Evolutionary conservation across 2,329 filamentous ascomycete species (phyloP).

Genomic region (Cordyceps tenuipes): DNA sequence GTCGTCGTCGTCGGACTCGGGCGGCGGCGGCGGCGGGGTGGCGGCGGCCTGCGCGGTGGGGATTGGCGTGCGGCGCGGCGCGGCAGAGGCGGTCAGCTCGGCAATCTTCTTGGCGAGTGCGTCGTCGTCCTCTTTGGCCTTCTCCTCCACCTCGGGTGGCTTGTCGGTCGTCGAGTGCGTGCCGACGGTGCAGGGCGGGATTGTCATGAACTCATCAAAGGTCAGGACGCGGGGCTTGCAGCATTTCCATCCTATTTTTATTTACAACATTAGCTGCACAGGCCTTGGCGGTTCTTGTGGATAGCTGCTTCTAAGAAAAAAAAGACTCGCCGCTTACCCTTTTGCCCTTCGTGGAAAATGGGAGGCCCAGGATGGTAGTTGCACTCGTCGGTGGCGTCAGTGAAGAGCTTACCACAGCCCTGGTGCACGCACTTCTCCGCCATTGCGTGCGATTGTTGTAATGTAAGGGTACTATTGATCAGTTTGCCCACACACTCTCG

Average conservation of each 20-base stretch:
- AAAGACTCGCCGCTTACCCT: constrained; percentile 52
- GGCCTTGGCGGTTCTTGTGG: background rate
- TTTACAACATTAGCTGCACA: background rate
- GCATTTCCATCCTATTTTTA: constrained; percentile 80
- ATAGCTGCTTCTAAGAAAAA: background rate
- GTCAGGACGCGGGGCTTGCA: constrained; percentile 95
- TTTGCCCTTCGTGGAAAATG: constrained; percentile 95
- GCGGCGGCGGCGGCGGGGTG: constrained; percentile 50
- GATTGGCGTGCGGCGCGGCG: constrained; percentile 31
- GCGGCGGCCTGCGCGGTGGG: constrained; percentile 36
- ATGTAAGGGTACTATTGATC: background rate
- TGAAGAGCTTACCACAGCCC: constrained; percentile 84
- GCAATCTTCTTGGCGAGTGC: constrained; percentile 40
- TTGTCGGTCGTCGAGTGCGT: constrained; percentile 83
- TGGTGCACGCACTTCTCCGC: constrained; percentile 90
- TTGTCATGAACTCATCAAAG: constrained; percentile 94
- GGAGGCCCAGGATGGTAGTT: constrained; percentile 89
- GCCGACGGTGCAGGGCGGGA: constrained; percentile 85
- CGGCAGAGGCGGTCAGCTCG: constrained; percentile 36
- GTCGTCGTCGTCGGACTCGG: constrained; percentile 85
- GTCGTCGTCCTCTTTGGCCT: constrained; percentile 34
- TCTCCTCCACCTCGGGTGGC: constrained; percentile 54
- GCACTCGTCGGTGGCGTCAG: constrained; percentile 74
- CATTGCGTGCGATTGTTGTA: constrained; percentile 34
- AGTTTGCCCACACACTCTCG: background rate